Base-by-base conservation (phyloP, 345 rosid species). In the Dovyalis caffra region DNA sequence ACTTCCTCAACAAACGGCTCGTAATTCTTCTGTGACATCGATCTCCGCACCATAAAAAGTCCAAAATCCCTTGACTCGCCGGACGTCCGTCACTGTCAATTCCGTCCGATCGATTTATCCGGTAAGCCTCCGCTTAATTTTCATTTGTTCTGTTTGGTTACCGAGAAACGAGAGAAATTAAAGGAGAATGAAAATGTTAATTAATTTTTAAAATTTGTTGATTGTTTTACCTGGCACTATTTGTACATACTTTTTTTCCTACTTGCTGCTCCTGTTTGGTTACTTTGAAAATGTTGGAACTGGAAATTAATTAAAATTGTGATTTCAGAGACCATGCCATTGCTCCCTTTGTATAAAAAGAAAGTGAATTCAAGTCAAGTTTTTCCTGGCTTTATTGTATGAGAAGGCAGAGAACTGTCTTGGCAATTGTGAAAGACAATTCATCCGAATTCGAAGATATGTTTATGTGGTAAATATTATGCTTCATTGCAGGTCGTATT, bases 401-500 rank as follows among this genome's bases (percentile, higher is more conserved):
- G 47, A 40, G 15, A 40, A 40, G 47, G 18, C 47, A 12, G 47
- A 40, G 47, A 12, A 40, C 14, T 40, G 14, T 43, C 47, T 43
- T 12, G 16, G 18, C 47, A 43, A 43, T 43, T 43, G 47, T 43
- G 47, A 16, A 43, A 43, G 47, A 43, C 1, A 43, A 43, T 43
- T 43, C 47, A 43, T 12, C 47, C 47, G 14, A 12, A 43, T 43
- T 28, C 9, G 16, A 26, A 26, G 8, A 62, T 62, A 14, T 68
- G 60, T 29, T 68, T 28, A 56, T 49, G 47, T 4, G 35, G 18
- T 14, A 43, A 43, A 37, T 28, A 26, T 53, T 68, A 15, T 74
- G 66, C 29, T 34, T 64, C 38, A 11, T 29, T 82, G 76, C 78
- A 84, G 87, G 75, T 74, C 8, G 28, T 51, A 23, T 56, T 0